These are phyloP conservation scores for Bombardia bombarda DNA, from an alignment of 495 filamentous ascomycete genomes.

Conservation along the genomic window DNA sequence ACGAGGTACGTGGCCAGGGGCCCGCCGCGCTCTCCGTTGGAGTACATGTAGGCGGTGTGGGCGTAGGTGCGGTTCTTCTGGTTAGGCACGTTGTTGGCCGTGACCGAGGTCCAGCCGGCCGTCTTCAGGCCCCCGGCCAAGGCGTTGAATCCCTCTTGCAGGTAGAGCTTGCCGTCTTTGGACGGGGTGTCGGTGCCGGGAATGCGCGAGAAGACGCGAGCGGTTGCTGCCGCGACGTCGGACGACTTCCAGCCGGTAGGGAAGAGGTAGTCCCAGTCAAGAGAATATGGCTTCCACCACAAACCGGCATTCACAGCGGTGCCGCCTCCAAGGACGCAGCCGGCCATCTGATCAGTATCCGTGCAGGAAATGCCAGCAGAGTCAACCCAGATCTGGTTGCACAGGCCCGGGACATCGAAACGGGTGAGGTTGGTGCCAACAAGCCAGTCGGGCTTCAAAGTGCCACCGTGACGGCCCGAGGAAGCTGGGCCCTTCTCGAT, in stretches of 20 bases:
- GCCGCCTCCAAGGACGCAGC: slow-evolving; percentile 70
- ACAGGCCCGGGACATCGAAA: slow-evolving; percentile 75
- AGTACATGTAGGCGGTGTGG: slow-evolving; percentile 63
- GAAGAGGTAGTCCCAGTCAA: slow-evolving; percentile 70
- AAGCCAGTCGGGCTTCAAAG: slow-evolving; percentile 53
- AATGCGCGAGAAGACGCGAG: slow-evolving; percentile 58
- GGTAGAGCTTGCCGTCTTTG: slow-evolving; percentile 58
- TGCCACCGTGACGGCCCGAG: slow-evolving; percentile 51
- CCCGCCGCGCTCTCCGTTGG: slow-evolving; percentile 58
- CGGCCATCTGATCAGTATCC: slow-evolving; percentile 66
- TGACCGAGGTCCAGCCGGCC: slow-evolving; percentile 55
- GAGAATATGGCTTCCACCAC: slow-evolving; percentile 40
- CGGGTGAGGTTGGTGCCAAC: slow-evolving; percentile 59
- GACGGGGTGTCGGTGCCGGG: slow-evolving; percentile 63
- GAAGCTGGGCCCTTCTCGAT: slow-evolving; percentile 59
- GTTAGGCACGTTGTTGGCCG: slow-evolving; percentile 51
- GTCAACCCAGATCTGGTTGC: slow-evolving; percentile 60
- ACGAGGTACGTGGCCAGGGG: slow-evolving; percentile 69
- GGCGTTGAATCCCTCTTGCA: slow-evolving; percentile 57
- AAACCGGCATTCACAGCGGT: slow-evolving; percentile 65
- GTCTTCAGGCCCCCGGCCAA: slow-evolving; percentile 45
- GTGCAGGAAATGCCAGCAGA: slow-evolving; percentile 56
- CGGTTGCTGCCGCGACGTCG: slow-evolving; percentile 50
- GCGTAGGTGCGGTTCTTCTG: slow-evolving; percentile 60
- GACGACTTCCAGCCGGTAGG: slow-evolving; percentile 62